These are phyloP conservation scores for Oryza glaberrima DNA, from an alignment of 176 grass and related monocot species.

Conservation along the genomic window DNA sequence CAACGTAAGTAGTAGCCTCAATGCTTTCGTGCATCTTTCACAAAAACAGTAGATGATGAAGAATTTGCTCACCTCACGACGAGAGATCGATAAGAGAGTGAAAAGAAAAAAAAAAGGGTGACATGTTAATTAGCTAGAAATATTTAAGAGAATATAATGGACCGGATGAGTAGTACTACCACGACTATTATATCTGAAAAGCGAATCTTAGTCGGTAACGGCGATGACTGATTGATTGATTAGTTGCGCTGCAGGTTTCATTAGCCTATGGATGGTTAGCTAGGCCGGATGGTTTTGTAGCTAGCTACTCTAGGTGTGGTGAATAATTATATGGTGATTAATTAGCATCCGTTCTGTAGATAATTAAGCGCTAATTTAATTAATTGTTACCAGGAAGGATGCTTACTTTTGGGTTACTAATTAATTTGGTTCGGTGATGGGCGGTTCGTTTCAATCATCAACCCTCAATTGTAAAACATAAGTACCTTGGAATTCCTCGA, in stretches of 20 bases:
- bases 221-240: constrained; percentile 35
- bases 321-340: background rate
- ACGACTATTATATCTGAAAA: background rate
- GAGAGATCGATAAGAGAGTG: no score
- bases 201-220: constrained; percentile 40
- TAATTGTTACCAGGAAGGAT: background rate
- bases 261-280: background rate
- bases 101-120: no score
- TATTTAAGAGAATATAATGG: no score
- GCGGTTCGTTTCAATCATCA: background rate
- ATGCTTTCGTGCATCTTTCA: no score
- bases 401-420: background rate
- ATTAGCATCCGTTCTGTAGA: constrained; percentile 1
- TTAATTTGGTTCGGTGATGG: background rate
- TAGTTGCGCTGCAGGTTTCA: background rate
- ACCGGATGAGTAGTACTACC: background rate
- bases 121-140: no score
- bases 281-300: background rate
- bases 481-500: no score
- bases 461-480: background rate
- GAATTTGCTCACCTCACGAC: no score
- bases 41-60: no score
- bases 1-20: no score
- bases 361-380: background rate
- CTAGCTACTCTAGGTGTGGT: background rate